Base-by-base conservation (phyloP, 1,139 yeast genomes). In the Hansenula sp. region DNA sequence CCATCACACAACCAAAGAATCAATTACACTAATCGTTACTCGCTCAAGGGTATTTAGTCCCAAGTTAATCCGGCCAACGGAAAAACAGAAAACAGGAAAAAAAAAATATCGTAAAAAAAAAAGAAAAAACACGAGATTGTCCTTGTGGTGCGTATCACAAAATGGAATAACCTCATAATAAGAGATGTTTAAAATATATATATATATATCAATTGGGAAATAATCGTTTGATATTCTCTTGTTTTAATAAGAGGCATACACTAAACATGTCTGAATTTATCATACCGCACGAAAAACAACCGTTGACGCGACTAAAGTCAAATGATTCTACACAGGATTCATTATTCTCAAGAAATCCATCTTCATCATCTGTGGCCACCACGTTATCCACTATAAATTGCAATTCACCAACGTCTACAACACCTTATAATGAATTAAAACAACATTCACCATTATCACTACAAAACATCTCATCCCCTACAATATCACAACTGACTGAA, bases 291-390 rank as follows among this genome's bases (percentile, higher is more conserved):
- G 33, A 31, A 21, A 31, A 31, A 21, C 14, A 17, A 8, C 47
- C 45, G 26, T 43, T n/a, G n/a, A n/a, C n/a, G n/a, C n/a, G n/a
- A n/a, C n/a, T 47, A n/a, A 42, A 46, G 35, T 51, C 57, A 4
- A 53, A 53, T 32, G 57, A 52, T 1, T 52, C 56, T 2, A 13
- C 39, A 3, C 13, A 31, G 2, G 14, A 41, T 3, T 44, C 53
- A 6, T 22, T 50, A 16, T 54, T 54, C 37, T 54, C 58, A 28
- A 45, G 58, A 39, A 51, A 52, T 25, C 42, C 42, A 8, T 50
- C 55, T 1, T 50, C 53, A 2, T 39, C 52, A 7, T 53, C 57
- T 1, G 47, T 53, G 16, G 41, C 51, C 9, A 47, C 57, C 2
- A 29, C 37, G 14, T 17, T 29, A 11, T 30, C 38, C 2, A 24